Evolutionary conservation across 176 grass and related monocot genomes (phyloP).

Genomic region (Eragrostis curvula): DNA sequence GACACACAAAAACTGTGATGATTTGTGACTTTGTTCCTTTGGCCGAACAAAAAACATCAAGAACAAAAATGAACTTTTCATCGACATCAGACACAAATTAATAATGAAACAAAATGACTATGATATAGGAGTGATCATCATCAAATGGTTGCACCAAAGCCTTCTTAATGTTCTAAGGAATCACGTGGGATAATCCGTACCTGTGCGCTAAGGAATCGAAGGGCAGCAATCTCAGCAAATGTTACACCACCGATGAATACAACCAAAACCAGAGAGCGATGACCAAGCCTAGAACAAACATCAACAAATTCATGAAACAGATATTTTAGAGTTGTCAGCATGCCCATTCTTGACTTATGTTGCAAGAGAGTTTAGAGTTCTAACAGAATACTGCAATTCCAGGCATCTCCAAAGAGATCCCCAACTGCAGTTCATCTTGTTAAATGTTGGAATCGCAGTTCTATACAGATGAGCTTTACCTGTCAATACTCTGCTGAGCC

Average conservation of each 20-base stretch:
- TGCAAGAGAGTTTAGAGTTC: background rate
- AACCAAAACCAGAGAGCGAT: slow-evolving; percentile 79
- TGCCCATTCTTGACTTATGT: background rate
- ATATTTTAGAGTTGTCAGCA: background rate
- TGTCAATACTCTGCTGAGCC: slow-evolving; percentile 65
- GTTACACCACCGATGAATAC: slow-evolving; percentile 89
- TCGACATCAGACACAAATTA: background rate
- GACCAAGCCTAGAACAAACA: slow-evolving; percentile 62
- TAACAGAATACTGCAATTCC: background rate
- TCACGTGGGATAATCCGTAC: slow-evolving; percentile 38
- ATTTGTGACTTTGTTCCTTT: no score
- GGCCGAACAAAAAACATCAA: background rate
- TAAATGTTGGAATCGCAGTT: slow-evolving; percentile 6
- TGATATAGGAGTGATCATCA: background rate
- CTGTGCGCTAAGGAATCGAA: slow-evolving; percentile 94
- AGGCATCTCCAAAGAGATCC: background rate
- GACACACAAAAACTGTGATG: background rate
- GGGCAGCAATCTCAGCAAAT: slow-evolving; percentile 92
- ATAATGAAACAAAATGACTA: background rate
- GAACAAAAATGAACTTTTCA: background rate
- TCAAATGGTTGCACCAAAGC: background rate
- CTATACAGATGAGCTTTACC: slow-evolving; percentile 48
- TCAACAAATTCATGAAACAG: background rate
- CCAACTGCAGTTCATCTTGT: background rate
- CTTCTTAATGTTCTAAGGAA: background rate